phyloP scores from a whole-genome alignment of 2,329 filamentous ascomycete species.

The Cephalotrichum gorgonifer region DNA sequence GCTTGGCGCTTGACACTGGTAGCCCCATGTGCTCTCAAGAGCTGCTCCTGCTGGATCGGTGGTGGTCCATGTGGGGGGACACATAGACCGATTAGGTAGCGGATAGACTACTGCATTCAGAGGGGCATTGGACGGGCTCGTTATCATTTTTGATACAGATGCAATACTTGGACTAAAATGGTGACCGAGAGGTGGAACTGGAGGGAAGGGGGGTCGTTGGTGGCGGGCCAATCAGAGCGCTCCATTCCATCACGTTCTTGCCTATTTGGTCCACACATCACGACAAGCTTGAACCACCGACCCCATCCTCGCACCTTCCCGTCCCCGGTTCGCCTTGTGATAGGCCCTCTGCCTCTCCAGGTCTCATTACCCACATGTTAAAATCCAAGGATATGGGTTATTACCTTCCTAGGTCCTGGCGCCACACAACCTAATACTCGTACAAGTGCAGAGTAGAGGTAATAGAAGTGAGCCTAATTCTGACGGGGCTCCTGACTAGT shows the following conservation, averaged over 20 bases:
- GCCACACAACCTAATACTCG: too few relatives aligned
- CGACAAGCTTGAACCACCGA: not conserved
- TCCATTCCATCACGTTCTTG: conserved; percentile 1
- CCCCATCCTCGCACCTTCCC: not conserved
- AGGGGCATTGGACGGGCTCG: not conserved
- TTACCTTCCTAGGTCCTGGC: not conserved
- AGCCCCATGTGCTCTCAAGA: conserved; percentile 2
- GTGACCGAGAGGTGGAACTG: conserved; percentile 1
- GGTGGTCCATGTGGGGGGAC: not conserved
- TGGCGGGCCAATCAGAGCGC: not conserved
- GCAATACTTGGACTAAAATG: conserved; percentile 3
- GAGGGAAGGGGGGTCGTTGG: not conserved
- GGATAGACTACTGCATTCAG: not conserved
- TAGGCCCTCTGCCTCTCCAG: not conserved
- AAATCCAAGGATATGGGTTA: not conserved
- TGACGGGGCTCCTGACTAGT: not conserved
- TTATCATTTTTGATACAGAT: not conserved
- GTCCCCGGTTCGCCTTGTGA: not conserved
- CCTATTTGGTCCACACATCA: not conserved
- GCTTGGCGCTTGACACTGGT: not conserved
- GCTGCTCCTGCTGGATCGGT: not conserved
- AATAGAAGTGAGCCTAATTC: not conserved
- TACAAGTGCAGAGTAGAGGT: too few relatives aligned
- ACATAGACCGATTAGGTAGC: not conserved
- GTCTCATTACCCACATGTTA: not conserved